These are phyloP conservation scores for Achlya hypogyna DNA, from an alignment of 352 stramenopile species.

Conservation along the genomic window DNA sequence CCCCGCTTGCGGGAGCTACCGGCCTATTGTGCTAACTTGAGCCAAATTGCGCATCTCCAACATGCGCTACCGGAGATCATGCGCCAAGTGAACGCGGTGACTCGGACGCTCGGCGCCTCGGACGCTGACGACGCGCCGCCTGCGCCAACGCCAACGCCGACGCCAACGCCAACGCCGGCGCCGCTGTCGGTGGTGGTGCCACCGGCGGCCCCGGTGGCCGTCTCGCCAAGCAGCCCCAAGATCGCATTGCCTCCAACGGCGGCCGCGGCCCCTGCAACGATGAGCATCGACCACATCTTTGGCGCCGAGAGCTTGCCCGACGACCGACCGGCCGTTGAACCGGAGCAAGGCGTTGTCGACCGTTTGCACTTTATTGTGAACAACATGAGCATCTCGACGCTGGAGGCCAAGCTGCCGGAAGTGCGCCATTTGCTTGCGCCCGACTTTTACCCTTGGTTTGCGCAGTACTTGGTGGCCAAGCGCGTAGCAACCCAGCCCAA, in stretches of 20 bases:
- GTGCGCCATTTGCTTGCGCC: slow-evolving; percentile 91
- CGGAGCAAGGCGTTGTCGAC: slow-evolving; percentile 86
- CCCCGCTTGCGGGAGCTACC: slow-evolving; percentile 93
- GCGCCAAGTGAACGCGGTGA: slow-evolving; percentile 79
- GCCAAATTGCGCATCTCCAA: slow-evolving; percentile 95
- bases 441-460: slow-evolving; percentile 95
- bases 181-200: background rate
- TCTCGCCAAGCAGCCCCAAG: slow-evolving; percentile 1
- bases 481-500: slow-evolving; percentile 98
- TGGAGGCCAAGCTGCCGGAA: slow-evolving; percentile 95
- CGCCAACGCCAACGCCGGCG: background rate
- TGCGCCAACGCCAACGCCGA: too few relatives aligned
- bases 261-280: slow-evolving; percentile 32
- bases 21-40: slow-evolving; percentile 97
- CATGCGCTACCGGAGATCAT: slow-evolving; percentile 89
- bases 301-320: slow-evolving; percentile 53
- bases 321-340: slow-evolving; percentile 54
- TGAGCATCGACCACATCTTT: slow-evolving; percentile 81
- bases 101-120: slow-evolving; percentile 40
- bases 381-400: slow-evolving; percentile 97
- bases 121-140: background rate
- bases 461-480: slow-evolving; percentile 98
- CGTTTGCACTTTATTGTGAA: slow-evolving; percentile 99
- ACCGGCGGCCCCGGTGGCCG: background rate
- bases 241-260: background rate